Conservation (phyloP, 2,329 filamentous ascomycete genomes). For the Ilyonectria robusta region DNA sequence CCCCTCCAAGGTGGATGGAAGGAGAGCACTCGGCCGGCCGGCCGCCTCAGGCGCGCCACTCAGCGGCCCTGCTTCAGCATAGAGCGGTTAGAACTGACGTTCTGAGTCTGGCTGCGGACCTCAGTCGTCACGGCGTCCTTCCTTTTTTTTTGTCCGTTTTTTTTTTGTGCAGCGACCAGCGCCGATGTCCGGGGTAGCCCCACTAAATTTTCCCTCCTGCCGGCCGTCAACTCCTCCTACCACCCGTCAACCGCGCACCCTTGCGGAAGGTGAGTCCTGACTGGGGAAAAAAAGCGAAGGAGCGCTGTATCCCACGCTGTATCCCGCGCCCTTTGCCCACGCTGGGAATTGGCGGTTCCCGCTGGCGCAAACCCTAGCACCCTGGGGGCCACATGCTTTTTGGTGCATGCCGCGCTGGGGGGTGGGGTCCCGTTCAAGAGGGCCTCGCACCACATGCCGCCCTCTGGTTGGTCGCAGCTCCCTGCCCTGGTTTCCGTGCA, state of each 20-base stretch:
- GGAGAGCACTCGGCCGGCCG: constrained; percentile 17
- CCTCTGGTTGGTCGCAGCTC: constrained; percentile 37
- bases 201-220: constrained; percentile 32
- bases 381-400: constrained; percentile 18
- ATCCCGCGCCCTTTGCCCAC: constrained; percentile 4
- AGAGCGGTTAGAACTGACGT: constrained; percentile 24
- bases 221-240: constrained; percentile 3
- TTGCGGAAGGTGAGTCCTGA: not conserved
- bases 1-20: constrained; percentile 23
- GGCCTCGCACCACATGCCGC: constrained; percentile 34
- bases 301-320: not conserved
- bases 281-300: not conserved
- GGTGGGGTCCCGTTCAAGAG: constrained; percentile 24
- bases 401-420: constrained; percentile 15
- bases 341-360: constrained; percentile 26
- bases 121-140: constrained; percentile 2
- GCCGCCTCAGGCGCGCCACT: constrained; percentile 47
- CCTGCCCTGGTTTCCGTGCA: constrained; percentile 38
- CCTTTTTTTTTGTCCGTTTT: constrained; percentile 12
- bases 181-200: constrained; percentile 50
- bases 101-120: constrained; percentile 7
- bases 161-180: constrained; percentile 23
- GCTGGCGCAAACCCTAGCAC: constrained; percentile 17
- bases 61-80: constrained; percentile 26
- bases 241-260: constrained; percentile 1